These are phyloP conservation scores for Helianthus tuberosus DNA, from an alignment of 129 eudicot genomes.

Conservation along the genomic window DNA sequence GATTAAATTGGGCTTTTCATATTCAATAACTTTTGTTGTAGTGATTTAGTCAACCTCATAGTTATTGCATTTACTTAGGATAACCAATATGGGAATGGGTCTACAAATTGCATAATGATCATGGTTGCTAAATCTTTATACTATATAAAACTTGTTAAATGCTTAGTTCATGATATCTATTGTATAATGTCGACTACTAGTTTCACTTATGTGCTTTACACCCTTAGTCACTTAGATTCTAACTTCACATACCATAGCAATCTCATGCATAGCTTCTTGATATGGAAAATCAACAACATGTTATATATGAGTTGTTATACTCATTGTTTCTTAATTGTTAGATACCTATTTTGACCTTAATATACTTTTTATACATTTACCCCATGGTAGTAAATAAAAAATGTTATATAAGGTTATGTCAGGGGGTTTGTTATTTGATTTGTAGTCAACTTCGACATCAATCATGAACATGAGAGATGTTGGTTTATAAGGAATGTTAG, in stretches of 20 bases:
- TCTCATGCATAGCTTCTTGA: not conserved
- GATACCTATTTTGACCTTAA: not conserved
- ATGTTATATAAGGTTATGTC: too few relatives aligned
- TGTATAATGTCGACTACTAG: not conserved
- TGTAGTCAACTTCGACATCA: too few relatives aligned
- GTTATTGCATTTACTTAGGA: not conserved
- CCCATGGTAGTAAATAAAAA: too few relatives aligned
- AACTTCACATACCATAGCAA: not conserved
- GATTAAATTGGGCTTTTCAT: not conserved
- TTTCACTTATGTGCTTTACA: not conserved
- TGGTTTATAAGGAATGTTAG: too few relatives aligned
- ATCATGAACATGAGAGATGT: too few relatives aligned
- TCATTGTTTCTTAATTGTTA: not conserved
- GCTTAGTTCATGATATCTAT: not conserved
- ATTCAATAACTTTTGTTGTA: not conserved
- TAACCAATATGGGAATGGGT: not conserved
- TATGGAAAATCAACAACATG: not conserved
- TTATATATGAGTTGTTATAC: not conserved
- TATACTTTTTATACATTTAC: not conserved
- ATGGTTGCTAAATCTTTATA: not conserved
- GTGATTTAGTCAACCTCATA: not conserved
- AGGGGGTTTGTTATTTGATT: too few relatives aligned
- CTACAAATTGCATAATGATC: not conserved
- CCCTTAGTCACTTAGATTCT: not conserved
- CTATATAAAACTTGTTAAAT: not conserved